Conservation (phyloP, 768 basidiomycete species). For the Obba rivulosa region DNA sequence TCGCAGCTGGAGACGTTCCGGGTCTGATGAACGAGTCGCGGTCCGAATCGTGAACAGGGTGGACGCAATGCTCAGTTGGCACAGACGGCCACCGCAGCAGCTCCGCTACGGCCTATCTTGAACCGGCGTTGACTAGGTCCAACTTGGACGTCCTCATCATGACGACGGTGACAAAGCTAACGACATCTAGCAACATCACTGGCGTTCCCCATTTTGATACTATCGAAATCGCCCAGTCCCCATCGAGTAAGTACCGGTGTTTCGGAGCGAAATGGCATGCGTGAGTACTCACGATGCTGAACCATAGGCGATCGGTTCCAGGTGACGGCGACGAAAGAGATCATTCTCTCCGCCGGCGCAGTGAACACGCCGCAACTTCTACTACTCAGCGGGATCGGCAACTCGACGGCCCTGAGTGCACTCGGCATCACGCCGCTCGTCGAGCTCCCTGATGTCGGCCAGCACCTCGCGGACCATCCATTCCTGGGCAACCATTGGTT, state of each 20-base stretch:
- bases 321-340: conserved; percentile 15
- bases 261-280: background rate
- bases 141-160: conserved; percentile 9
- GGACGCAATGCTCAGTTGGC: conserved; percentile 6
- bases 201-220: conserved; percentile 2
- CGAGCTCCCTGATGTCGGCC: conserved; percentile 23
- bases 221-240: conserved; percentile 6
- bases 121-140: background rate
- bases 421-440: conserved; percentile 17
- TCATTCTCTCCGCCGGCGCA: conserved; percentile 20
- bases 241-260: background rate
- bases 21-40: background rate
- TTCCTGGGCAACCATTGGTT: conserved; percentile 12
- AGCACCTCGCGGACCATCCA: conserved; percentile 24
- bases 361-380: conserved; percentile 19
- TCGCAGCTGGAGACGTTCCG: too few relatives aligned
- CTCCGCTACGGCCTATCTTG: conserved; percentile 5
- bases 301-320: background rate
- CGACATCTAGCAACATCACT: background rate
- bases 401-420: conserved; percentile 10
- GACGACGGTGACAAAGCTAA: conserved; percentile 5
- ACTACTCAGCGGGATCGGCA: conserved; percentile 26
- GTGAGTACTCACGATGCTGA: background rate
- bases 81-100: conserved; percentile 3
- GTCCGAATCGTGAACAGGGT: conserved; percentile 3